Base-by-base conservation (phyloP, 805 yeast species). In the Schizosaccharomyces cryophilus region DNA sequence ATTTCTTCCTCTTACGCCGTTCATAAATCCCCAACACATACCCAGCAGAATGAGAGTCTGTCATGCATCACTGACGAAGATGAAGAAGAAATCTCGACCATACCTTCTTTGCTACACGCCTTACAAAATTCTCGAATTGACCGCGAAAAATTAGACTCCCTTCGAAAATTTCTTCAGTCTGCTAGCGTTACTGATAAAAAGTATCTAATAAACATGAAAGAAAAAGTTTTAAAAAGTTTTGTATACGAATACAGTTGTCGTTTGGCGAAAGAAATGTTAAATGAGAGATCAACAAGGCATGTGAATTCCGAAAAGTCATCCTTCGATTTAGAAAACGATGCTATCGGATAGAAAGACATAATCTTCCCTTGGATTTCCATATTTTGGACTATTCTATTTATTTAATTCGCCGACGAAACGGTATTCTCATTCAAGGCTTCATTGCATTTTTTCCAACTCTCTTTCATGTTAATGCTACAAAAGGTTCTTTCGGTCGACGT, bases 101-200 rank as follows among this genome's bases (percentile, higher is more conserved):
- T 55, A 17, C 40, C 56, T 6, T 29, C 48, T 3, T 59, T 65
- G 6, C 40, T 65, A 40, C 58, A 60, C 4, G 42, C 60, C 21
- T 55, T 65, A 19, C 60, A 60, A 19, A 55, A 61, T 21, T 47
- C 62, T 9, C 62, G 66, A 19, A 54, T 65, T 19, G 66, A 65
- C 54, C 62, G 66, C 5, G 62, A 65, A 58, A 65, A 64, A 55
- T 62, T 65, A 21, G 62, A 62, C 13, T 58, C 61, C 13, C 59
- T 65, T 15, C 63, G 60, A 58, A 26, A 38, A 26, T 65, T 65
- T 58, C 62, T 63, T 11, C 54, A 48, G 24, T 42, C 47, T 5
- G 64, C 42, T 24, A 35, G 17, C 13, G 7, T 26, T 4, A 17
- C 30, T 13, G 56, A 51, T 11, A 24, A 11, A 29, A 17, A 5